These are phyloP conservation scores for Dactylellina sp. DNA, from an alignment of 2,329 filamentous ascomycete species.

Conservation along the genomic window DNA sequence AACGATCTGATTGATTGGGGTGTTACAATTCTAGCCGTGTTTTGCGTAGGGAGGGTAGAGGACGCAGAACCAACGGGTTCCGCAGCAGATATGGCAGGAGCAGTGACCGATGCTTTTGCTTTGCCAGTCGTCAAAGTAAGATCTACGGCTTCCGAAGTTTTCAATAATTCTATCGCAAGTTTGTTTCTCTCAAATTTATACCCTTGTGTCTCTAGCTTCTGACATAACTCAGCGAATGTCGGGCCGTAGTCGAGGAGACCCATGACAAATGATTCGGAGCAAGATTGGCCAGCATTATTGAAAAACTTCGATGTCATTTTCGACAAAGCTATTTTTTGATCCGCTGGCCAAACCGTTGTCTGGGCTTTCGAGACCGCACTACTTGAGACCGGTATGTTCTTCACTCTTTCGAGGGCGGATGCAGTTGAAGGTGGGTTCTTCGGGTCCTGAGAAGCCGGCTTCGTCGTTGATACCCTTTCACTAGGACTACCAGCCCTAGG, in stretches of 20 bases:
- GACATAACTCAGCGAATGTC: conserved; percentile 38
- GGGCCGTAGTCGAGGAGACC: conserved; percentile 36
- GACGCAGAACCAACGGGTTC: neutral
- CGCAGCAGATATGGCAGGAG: conserved; percentile 40
- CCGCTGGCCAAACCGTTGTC: conserved; percentile 41
- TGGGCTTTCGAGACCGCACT: conserved; percentile 36
- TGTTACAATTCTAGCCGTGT: conserved; percentile 6
- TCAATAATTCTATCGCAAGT: conserved; percentile 36
- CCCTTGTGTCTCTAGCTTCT: conserved; percentile 30
- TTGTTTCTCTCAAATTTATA: conserved; percentile 48
- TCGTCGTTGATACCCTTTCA: conserved; percentile 3
- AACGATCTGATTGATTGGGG: conserved; percentile 50
- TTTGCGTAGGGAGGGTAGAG: neutral
- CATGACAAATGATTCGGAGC: conserved; percentile 26
- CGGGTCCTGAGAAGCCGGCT: neutral
- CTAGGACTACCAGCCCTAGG: conserved; percentile 57
- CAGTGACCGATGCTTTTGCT: conserved; percentile 3
- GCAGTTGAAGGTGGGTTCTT: neutral
- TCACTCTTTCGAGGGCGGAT: neutral
- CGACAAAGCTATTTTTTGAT: conserved; percentile 32
- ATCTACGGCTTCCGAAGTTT: conserved; percentile 19
- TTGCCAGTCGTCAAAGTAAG: neutral
- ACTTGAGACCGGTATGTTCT: conserved; percentile 5
- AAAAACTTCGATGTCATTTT: conserved; percentile 29
- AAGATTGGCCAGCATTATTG: conserved; percentile 4